These are phyloP conservation scores for Dryas octopetala DNA, from an alignment of 306 rosid genomes.

Conservation along the genomic window DNA sequence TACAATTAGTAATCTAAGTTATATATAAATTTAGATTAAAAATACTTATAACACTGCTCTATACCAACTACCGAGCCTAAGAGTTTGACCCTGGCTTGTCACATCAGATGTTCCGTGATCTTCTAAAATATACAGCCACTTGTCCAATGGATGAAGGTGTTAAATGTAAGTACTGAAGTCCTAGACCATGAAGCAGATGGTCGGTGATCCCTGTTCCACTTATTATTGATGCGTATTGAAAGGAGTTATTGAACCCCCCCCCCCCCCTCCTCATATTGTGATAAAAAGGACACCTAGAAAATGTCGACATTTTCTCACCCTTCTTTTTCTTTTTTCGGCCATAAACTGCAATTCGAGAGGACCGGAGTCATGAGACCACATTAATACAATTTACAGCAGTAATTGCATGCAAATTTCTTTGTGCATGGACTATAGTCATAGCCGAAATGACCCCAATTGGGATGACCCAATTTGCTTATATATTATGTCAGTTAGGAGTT, in stretches of 20 bases:
- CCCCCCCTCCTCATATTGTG: too few species aligned
- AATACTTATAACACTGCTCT: too few species aligned
- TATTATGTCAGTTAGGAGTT: too few species aligned
- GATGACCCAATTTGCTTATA: too few species aligned
- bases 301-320: neutral
- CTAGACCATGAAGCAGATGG: slow-evolving; percentile 1
- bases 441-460: neutral
- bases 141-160: slow-evolving; percentile 23
- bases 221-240: slow-evolving; percentile 2
- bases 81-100: slow-evolving; percentile 3
- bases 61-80: too few species aligned
- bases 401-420: neutral
- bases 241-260: neutral
- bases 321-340: neutral
- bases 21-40: too few species aligned
- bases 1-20: too few species aligned
- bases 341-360: neutral
- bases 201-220: slow-evolving; percentile 30
- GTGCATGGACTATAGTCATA: neutral
- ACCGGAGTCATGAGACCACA: neutral
- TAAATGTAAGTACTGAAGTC: neutral
- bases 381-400: neutral
- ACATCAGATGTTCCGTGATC: slow-evolving; percentile 7
- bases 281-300: too few species aligned
- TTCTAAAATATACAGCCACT: slow-evolving; percentile 4